Percentiles rank a stretch among this genome's conserved stretches.
Conservation (phyloP, 2,329 filamentous ascomycete genomes). For the Paracamarosporium sp. region DNA sequence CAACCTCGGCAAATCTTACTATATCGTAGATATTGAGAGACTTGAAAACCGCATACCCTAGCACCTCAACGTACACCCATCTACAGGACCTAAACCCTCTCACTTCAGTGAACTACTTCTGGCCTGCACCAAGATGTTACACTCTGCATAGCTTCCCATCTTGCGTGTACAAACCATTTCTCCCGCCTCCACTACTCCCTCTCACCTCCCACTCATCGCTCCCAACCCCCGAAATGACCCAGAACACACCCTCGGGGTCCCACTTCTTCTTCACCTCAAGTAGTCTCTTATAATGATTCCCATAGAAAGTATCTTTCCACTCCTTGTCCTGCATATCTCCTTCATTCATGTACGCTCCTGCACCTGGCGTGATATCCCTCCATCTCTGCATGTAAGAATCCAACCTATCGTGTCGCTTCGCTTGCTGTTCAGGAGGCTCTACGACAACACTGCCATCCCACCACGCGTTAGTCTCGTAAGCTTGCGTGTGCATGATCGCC, state of each 20-base stretch:
- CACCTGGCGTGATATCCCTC: constrained; percentile 27
- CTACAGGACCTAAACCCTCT: background rate
- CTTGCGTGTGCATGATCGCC: constrained; percentile 32
- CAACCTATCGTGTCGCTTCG: constrained; percentile 17
- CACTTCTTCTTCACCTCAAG: constrained; percentile 24
- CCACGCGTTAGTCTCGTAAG: constrained; percentile 21
- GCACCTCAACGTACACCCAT: too few relatives aligned
- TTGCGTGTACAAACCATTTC: constrained; percentile 25
- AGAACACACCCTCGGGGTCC: constrained; percentile 37
- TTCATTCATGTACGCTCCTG: constrained; percentile 36
- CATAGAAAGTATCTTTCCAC: constrained; percentile 33
- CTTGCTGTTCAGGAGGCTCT: background rate
- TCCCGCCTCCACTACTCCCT: constrained; percentile 19
- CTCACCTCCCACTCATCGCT: constrained; percentile 35
- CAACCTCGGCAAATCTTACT: too few relatives aligned
- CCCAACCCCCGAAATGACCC: constrained; percentile 27
- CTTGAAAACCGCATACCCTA: too few relatives aligned
- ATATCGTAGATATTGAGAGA: too few relatives aligned
- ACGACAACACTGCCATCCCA: constrained; percentile 24
- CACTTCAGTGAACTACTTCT: too few relatives aligned
- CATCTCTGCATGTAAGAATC: constrained; percentile 30
- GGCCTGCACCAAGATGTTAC: background rate
- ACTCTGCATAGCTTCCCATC: constrained; percentile 34
- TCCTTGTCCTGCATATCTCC: constrained; percentile 35
- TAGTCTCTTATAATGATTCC: constrained; percentile 30